A percentile compares a stretch with the other conserved stretches of the same genome.
Evolutionary conservation across 768 basidiomycete species (phyloP).

Genomic region (Kondoa malvinella): DNA sequence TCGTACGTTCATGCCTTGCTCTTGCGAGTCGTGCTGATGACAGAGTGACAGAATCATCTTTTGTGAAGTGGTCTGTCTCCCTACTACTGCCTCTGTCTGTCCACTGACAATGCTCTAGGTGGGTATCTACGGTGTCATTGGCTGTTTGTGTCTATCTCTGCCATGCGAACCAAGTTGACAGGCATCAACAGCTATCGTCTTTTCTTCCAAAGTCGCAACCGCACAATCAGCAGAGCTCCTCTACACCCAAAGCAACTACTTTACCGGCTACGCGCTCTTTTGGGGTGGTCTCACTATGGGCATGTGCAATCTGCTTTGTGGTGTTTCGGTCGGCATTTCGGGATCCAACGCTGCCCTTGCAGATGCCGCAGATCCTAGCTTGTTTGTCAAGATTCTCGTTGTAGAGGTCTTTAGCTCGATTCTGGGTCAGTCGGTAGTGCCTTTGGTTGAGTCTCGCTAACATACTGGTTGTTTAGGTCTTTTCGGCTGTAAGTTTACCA

Average conservation of each 20-base stretch:
- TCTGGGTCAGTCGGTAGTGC: background rate
- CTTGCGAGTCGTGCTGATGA: background rate
- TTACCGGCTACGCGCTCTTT: constrained; percentile 89
- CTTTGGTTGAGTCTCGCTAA: constrained; percentile 38
- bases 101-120: no score
- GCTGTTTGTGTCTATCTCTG: constrained; percentile 22
- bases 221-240: constrained; percentile 45
- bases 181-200: constrained; percentile 73
- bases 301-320: constrained; percentile 82
- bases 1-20: constrained; percentile 39
- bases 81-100: background rate
- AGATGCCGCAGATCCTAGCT: constrained; percentile 80
- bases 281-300: constrained; percentile 95
- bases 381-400: constrained; percentile 93
- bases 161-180: background rate
- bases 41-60: constrained; percentile 64
- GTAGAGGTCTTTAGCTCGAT: constrained; percentile 77
- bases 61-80: constrained; percentile 66
- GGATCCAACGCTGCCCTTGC: constrained; percentile 88
- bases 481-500: constrained; percentile 79
- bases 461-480: constrained; percentile 70
- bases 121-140: constrained; percentile 86
- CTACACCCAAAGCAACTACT: constrained; percentile 77
- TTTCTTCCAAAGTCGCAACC: constrained; percentile 55
- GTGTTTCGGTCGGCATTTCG: constrained; percentile 80